Evolutionary conservation across 495 filamentous ascomycete species (phyloP).

Genomic region (Neurospora tetraspora): DNA sequence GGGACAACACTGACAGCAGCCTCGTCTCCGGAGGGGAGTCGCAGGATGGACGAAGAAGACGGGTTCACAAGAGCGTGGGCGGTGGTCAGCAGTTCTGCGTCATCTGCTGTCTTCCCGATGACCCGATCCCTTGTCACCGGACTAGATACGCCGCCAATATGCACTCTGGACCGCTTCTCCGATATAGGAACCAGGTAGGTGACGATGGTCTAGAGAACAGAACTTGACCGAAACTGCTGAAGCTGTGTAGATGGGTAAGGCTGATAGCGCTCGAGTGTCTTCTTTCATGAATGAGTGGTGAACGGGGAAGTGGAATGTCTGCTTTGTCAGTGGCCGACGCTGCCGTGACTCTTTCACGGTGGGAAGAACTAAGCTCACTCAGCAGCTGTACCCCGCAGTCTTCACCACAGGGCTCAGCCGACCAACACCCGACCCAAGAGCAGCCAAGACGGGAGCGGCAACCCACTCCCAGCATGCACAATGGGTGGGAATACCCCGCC

Average conservation of each 20-base stretch:
- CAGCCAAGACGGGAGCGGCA: neutral
- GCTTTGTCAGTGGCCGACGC: neutral
- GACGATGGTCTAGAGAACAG: neutral
- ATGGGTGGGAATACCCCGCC: neutral
- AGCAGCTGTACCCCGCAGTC: neutral
- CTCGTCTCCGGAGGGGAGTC: neutral
- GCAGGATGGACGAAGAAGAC: neutral
- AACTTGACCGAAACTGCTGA: neutral
- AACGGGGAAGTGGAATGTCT: neutral
- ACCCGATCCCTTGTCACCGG: constrained; percentile 6
- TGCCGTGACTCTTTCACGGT: neutral
- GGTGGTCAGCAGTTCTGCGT: constrained; percentile 4
- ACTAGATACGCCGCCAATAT: neutral
- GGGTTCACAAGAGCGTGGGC: neutral
- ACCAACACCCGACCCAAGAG: neutral
- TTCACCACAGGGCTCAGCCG: neutral
- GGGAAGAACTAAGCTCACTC: neutral
- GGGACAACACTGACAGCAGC: neutral
- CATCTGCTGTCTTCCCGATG: constrained; percentile 1
- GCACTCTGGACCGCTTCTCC: neutral
- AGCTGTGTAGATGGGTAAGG: neutral
- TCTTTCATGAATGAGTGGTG: neutral
- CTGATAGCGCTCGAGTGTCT: neutral
- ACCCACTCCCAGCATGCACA: neutral
- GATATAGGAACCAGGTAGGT: neutral